These are phyloP conservation scores for Macrotyloma uniflorum DNA, from an alignment of 306 rosid genomes.

Conservation along the genomic window DNA sequence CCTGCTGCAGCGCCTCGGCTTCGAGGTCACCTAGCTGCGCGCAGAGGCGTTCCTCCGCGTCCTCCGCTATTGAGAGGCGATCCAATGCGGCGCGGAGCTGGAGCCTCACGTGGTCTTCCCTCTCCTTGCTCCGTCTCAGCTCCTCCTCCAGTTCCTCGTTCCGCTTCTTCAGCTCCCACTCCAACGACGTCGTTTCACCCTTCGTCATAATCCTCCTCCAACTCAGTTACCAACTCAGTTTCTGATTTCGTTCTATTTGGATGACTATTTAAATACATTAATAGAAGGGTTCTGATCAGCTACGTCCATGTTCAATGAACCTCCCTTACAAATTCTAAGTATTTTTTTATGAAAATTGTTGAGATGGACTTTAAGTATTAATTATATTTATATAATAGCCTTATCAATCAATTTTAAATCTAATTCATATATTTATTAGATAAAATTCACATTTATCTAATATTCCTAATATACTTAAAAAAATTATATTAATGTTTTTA, in stretches of 20 bases:
- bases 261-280: not conserved
- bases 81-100: conserved; percentile 50
- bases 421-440: no score
- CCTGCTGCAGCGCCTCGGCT: conserved; percentile 65
- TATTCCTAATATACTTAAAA: no score
- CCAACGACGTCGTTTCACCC: conserved; percentile 32
- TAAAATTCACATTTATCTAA: no score
- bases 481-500: no score
- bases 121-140: conserved; percentile 58
- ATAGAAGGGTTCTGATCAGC: not conserved
- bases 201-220: not conserved
- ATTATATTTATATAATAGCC: no score
- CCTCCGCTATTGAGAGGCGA: conserved; percentile 69
- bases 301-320: conserved; percentile 39
- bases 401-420: no score
- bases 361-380: no score
- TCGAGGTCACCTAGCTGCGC: conserved; percentile 78
- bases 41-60: conserved; percentile 78
- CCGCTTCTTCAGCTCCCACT: conserved; percentile 47
- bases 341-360: no score
- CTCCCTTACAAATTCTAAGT: not conserved
- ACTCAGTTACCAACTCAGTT: not conserved
- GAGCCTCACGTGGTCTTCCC: conserved; percentile 54
- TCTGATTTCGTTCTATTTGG: not conserved
- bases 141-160: conserved; percentile 74